Evolutionary conservation across 2,329 filamentous ascomycete genomes (phyloP), one percentile per base, ranked within the genome.

Genomic region (Helminthosporium solani): DNA sequence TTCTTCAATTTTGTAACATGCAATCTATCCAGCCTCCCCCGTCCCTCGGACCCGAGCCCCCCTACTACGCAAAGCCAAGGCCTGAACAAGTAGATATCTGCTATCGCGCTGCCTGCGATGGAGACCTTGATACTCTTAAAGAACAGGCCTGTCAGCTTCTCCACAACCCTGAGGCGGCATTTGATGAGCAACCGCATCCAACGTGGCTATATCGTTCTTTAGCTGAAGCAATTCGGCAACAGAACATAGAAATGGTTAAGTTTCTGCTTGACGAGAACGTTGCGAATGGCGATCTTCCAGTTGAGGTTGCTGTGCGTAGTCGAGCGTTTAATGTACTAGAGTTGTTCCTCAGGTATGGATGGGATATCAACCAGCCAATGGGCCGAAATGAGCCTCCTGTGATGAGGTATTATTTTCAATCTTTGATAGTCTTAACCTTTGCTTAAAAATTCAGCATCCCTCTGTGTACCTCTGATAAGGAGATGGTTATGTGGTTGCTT

Each of bases 401-500:
- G 33, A 16, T 35, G 33, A 35, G 33, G 33, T 35, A 35, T 18
- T 35, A 15, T 18, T 18, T 18, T 9, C 33, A 15, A 18, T 18
- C 19, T 11, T 35, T 16, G 15, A 7, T n/a, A 35, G 15, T 18
- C 15, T 3, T 15, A 7, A 35, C 9, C 33, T 35, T 35, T 35
- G 9, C 11, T 35, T 15, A 35, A 14, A 16, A 16, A 4, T 35
- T 9, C 19, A 35, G 33, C 36, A 45, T 46, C 23, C 47, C 47
- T 37, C 16, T 36, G 11, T 21, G 38, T 40, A 40, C 34, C n/a
- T 40, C 25, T 28, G 35, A 49, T 25, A 23, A 33, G 37, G 36
- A 44, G 15, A 49, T 49, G 35, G 41, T 44, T 21, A n/a, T 18
- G n/a, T 49, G 41, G 46, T 28, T 49, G 11, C 41, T 49, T 37